A percentile compares a stretch with the other conserved stretches of the same genome.
Conservation (phyloP, 306 rosid species). For the Rosa chinensis region DNA sequence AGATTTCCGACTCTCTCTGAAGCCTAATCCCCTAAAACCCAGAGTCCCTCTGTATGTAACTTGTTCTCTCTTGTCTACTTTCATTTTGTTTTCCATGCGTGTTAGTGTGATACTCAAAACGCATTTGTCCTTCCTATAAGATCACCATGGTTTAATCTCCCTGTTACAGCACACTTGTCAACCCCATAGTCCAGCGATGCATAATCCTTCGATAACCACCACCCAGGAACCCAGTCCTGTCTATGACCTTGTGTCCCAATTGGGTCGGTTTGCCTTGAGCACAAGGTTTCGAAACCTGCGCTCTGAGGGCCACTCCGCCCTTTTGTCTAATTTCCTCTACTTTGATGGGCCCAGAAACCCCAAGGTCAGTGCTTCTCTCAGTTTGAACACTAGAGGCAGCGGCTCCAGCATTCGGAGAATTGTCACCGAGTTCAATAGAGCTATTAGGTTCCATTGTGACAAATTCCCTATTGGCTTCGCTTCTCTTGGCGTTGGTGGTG, state of each 20-base stretch:
- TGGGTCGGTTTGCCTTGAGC: conserved; percentile 48
- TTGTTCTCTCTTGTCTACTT: neutral
- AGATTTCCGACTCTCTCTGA: conserved; percentile 10
- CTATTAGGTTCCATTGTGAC: conserved; percentile 60
- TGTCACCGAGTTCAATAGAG: conserved; percentile 58
- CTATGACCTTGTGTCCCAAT: conserved; percentile 53
- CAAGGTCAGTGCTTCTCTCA: conserved; percentile 44
- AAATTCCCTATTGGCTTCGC: conserved; percentile 79
- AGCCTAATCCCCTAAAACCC: neutral
- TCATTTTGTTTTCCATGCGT: neutral
- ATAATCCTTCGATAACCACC: conserved; percentile 40
- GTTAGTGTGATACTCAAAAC: neutral
- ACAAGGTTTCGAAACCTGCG: conserved; percentile 31
- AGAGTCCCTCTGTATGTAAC: neutral
- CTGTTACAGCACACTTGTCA: too few relatives aligned
- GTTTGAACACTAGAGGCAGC: conserved; percentile 28
- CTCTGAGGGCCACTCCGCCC: conserved; percentile 46
- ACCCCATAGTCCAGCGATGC: conserved; percentile 35
- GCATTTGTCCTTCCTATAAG: neutral
- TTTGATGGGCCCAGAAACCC: conserved; percentile 37
- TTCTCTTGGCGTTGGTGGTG: conserved; percentile 44
- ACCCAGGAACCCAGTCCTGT: conserved; percentile 46
- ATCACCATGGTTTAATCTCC: conserved; percentile 19
- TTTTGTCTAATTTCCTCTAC: conserved; percentile 42
- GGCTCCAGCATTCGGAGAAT: conserved; percentile 41